Conservation (phyloP, 257 asterid genomes). For the Forsythia viridissima region DNA sequence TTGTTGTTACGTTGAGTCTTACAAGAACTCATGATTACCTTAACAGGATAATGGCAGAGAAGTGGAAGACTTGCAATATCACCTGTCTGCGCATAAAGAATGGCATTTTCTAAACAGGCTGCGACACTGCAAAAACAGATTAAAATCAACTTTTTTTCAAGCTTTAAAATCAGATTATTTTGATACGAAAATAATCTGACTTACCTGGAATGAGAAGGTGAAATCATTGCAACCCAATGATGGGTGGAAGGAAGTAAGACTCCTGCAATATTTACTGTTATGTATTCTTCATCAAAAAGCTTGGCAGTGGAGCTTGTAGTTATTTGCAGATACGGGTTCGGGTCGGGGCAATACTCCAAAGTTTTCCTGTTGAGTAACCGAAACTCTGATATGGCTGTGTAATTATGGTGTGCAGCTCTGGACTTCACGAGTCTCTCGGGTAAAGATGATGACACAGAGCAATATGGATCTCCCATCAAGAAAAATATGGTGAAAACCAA, state of each 20-base stretch:
- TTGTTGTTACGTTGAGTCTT: too few relatives aligned
- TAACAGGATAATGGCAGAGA: constrained; percentile 87
- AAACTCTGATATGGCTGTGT: constrained; percentile 67
- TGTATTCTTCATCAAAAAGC: constrained; percentile 52
- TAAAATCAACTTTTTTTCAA: background rate
- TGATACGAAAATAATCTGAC: background rate
- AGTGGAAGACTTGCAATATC: constrained; percentile 76
- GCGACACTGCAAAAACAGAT: constrained; percentile 37
- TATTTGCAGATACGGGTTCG: constrained; percentile 51
- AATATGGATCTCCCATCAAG: background rate
- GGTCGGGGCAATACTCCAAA: constrained; percentile 37
- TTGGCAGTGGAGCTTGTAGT: constrained; percentile 29
- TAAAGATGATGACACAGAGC: constrained; percentile 20
- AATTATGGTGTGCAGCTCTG: constrained; percentile 39
- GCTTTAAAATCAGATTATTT: background rate
- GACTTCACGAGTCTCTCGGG: constrained; percentile 30
- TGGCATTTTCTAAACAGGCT: constrained; percentile 39
- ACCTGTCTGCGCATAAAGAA: constrained; percentile 64
- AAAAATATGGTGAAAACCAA: constrained; percentile 1
- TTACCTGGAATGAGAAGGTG: constrained; percentile 73
- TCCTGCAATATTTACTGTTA: constrained; percentile 59
- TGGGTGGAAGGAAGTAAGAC: constrained; percentile 41
- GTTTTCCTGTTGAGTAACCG: constrained; percentile 60
- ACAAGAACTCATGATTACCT: constrained; percentile 37
- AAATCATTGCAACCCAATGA: constrained; percentile 84